These are phyloP conservation scores for Hortiboletus flavorubellus DNA, from an alignment of 768 basidiomycete genomes.

Conservation along the genomic window DNA sequence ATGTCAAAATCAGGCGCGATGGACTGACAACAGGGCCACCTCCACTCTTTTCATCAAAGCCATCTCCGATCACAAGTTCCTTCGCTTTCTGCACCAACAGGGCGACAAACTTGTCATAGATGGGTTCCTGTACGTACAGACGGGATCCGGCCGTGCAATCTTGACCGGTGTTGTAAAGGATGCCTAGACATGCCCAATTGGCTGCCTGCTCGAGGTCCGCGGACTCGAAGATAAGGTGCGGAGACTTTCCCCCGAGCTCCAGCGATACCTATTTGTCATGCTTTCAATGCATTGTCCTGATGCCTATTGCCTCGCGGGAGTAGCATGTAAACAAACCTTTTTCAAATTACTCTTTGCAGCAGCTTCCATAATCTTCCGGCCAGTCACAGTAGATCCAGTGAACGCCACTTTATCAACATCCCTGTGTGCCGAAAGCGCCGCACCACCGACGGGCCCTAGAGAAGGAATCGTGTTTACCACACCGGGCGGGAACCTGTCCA, in stretches of 20 bases:
- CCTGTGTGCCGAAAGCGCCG: constrained; percentile 75
- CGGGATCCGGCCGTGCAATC: constrained; percentile 93
- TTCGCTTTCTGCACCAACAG: constrained; percentile 65
- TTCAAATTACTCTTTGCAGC: constrained; percentile 93
- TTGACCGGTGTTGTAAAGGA: constrained; percentile 88
- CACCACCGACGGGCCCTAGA: constrained; percentile 76
- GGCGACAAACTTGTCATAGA: constrained; percentile 82
- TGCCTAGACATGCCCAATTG: constrained; percentile 81
- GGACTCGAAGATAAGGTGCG: constrained; percentile 84
- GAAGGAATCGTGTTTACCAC: constrained; percentile 89
- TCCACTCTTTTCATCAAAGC: constrained; percentile 67
- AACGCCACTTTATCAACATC: constrained; percentile 95
- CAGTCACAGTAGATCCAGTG: constrained; percentile 88
- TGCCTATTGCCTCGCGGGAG: constrained; percentile 23
- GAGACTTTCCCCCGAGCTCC: constrained; percentile 93
- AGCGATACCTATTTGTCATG: constrained; percentile 62
- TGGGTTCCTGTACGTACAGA: constrained; percentile 80
- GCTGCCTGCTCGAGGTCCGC: constrained; percentile 87
- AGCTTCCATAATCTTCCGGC: constrained; percentile 87
- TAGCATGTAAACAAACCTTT: constrained; percentile 52
- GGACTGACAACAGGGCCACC: constrained; percentile 79
- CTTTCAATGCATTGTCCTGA: constrained; percentile 10
- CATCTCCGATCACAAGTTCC: constrained; percentile 72
- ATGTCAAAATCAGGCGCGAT: background rate
- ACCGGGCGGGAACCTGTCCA: constrained; percentile 79